Evolutionary conservation across 345 rosid genomes (phyloP).

Genomic region (Camelina sativa): DNA sequence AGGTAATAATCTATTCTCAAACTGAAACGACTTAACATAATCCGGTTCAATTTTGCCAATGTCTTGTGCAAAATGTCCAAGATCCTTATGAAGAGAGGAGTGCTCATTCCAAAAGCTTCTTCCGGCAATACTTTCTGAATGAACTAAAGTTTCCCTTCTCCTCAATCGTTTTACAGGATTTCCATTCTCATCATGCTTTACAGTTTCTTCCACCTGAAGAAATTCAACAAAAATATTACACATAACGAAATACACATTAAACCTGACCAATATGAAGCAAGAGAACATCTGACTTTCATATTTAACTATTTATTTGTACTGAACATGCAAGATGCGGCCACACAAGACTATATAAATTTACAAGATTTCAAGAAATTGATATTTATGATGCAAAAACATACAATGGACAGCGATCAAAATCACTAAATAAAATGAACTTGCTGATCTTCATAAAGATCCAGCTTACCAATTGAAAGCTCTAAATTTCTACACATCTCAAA

Average conservation of each 20-base stretch:
- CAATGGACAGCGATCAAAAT: background rate
- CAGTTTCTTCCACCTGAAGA: constrained; percentile 68
- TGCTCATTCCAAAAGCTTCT: constrained; percentile 75
- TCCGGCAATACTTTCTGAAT: constrained; percentile 62
- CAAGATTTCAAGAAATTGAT: constrained; percentile 1
- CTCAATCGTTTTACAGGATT: constrained; percentile 73
- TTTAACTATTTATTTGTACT: background rate
- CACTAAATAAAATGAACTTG: constrained; percentile 4
- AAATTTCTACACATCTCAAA: background rate
- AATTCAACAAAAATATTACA: constrained; percentile 9
- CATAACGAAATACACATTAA: background rate
- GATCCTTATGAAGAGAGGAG: constrained; percentile 51
- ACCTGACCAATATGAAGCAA: background rate
- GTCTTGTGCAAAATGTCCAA: constrained; percentile 62
- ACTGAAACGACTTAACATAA: constrained; percentile 57
- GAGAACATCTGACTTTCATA: background rate
- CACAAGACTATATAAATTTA: background rate
- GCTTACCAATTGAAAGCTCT: background rate
- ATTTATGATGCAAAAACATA: background rate
- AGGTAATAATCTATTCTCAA: constrained; percentile 74
- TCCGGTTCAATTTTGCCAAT: constrained; percentile 64
- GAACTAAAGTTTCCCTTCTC: constrained; percentile 55
- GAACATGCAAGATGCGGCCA: background rate
- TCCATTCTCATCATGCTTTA: constrained; percentile 65
- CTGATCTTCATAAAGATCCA: background rate